Base-by-base conservation (phyloP, 225 moss, liverwort and hornwort genomes). In the Pleurozium schreberi region DNA sequence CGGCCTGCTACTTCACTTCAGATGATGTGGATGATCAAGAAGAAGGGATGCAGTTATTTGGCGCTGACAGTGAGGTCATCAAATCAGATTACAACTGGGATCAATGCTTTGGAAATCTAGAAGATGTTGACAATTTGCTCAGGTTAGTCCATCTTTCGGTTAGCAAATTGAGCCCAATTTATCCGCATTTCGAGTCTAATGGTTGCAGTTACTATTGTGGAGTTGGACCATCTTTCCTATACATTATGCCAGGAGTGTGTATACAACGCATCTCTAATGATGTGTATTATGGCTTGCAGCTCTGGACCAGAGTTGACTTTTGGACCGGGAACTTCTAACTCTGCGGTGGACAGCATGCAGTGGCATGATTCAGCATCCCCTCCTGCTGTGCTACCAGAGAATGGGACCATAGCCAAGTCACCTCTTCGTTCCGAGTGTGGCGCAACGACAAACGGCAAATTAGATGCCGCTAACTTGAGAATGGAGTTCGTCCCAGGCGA, bases 21-120 rank as follows among this genome's bases (percentile, higher is more conserved):
- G 91, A 92, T 87, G 94, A 92, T 84, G 90, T 82, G 63, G 92
- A 93, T 84, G 87, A 85, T 53, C 85, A 87, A 82, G 93, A 92
- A 58, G 93, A 90, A 87, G 94, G 82, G 79, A 89, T 94, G 90
- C 91, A 92, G 59, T 82, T 95, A 57, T 94, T 94, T 89, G 93
- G 92, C 52, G 52, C 55, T 80, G 95, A 66, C 67, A 91, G 64
- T 79, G 94, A 93, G 83, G 90, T 69, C 75, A 87, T 87, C 62
- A 95, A 91, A 89, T 55, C 92, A 71, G 95, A 94, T 75, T 93
- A 94, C 82, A 93, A 87, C 73, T 94, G 95, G 94, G 95, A 94
- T 67, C 92, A 92, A 33, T 93, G 93, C 84, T 93, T 94, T 78
- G 93, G 87, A 84, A 90, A 92, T 87, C 80, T 94, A 89, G 95